These are phyloP conservation scores for Solanum pinnatisectum DNA, from an alignment of 257 asterid species.

Conservation along the genomic window DNA sequence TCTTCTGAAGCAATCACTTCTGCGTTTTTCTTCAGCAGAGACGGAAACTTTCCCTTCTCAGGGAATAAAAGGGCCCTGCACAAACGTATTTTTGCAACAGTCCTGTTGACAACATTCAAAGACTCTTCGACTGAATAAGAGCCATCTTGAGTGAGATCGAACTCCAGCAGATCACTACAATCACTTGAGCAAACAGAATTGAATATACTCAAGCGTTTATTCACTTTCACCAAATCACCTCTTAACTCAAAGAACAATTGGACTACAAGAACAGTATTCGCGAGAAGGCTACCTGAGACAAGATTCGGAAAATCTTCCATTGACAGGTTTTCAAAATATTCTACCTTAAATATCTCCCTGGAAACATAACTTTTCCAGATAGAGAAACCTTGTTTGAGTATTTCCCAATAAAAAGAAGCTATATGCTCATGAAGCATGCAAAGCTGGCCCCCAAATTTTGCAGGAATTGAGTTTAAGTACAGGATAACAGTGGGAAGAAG, in stretches of 20 bases:
- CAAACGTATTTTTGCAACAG: slow-evolving; percentile 54
- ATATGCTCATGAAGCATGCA: slow-evolving; percentile 28
- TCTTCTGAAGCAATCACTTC: slow-evolving; percentile 20
- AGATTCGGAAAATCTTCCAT: slow-evolving; percentile 34
- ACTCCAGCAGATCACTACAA: slow-evolving; percentile 40
- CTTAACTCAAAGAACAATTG: slow-evolving; percentile 26
- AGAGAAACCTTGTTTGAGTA: slow-evolving; percentile 44
- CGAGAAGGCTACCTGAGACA: slow-evolving; percentile 60
- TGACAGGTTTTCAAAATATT: slow-evolving; percentile 29
- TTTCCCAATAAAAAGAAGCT: slow-evolving; percentile 33
- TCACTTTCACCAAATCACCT: slow-evolving; percentile 28
- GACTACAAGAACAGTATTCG: slow-evolving; percentile 44
- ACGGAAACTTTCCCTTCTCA: slow-evolving; percentile 13
- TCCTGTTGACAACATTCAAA: slow-evolving; percentile 53
- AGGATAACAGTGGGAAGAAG: slow-evolving; percentile 58
- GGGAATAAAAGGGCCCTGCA: slow-evolving; percentile 51
- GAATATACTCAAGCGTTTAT: slow-evolving; percentile 45
- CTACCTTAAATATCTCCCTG: slow-evolving; percentile 31
- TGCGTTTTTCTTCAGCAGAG: slow-evolving; percentile 14
- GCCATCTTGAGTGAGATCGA: slow-evolving; percentile 30
- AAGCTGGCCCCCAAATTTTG: slow-evolving; percentile 38
- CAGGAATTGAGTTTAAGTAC: slow-evolving; percentile 30
- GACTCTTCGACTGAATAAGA: slow-evolving; percentile 33
- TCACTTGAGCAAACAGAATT: slow-evolving; percentile 47
- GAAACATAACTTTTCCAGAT: slow-evolving; percentile 53